A percentile compares a stretch with the other conserved stretches of the same genome.
Conservation (phyloP, 2,329 filamentous ascomycete species). For the Paraphoma chrysanthemicola region DNA sequence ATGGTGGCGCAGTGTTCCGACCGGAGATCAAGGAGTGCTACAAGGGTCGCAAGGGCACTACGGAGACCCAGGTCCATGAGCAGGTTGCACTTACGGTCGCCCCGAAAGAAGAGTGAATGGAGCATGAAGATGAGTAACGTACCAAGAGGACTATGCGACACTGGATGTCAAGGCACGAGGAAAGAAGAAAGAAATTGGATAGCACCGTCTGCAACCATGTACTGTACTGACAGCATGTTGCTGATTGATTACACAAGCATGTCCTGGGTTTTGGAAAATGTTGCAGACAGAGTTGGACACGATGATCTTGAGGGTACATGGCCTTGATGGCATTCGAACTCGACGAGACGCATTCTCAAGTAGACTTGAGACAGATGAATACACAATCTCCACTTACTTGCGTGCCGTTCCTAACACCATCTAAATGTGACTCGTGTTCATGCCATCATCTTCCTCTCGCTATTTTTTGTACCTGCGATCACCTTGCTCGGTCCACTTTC, state of each 20-base stretch:
- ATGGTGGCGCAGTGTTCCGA: background rate
- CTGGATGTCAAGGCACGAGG: no score
- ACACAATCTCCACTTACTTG: background rate
- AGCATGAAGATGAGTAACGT: background rate
- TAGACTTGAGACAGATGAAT: background rate
- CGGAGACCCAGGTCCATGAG: background rate
- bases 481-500: background rate
- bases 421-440: background rate
- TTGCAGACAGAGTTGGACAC: background rate
- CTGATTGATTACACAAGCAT: background rate
- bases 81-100: background rate
- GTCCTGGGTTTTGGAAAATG: background rate
- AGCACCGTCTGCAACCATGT: no score
- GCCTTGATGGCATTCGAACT: background rate
- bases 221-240: background rate
- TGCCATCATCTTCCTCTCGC: background rate
- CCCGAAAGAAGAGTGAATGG: background rate
- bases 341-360: background rate
- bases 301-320: background rate
- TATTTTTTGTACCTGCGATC: background rate
- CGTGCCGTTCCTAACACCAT: background rate
- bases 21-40: conserved; percentile 11
- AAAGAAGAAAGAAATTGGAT: no score
- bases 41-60: conserved; percentile 4
- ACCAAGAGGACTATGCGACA: no score